Base-by-base conservation (phyloP, 495 filamentous ascomycete genomes). In the Neurospora sp. region DNA sequence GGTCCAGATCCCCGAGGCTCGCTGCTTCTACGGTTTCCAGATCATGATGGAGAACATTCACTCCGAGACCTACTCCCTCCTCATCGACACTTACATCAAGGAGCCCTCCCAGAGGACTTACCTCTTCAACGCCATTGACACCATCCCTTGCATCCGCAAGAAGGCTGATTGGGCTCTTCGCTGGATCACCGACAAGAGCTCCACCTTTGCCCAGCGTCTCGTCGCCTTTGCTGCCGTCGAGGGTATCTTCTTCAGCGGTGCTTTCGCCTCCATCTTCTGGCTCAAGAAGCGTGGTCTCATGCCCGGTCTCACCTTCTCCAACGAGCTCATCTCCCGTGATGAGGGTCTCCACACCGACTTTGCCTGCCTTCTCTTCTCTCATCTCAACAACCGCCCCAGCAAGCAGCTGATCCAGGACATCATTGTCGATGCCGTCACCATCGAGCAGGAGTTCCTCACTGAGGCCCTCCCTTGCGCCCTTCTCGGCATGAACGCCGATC, bases 21-120 rank as follows among this genome's bases (percentile, higher is more conserved):
- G 96, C 81, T 98, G 96, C 90, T 99, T 99, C 89, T 99, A 99
- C 82, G 96, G 96, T 76, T 99, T 99, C 89, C 96, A 99, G 86
- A 99, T 99, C 87, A 99, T 99, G 96, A 98, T 99, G 93, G 96
- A 99, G 89, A 99, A 99, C 86, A 98, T 99, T 79, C 96, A 99
- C 89, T 97, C 96, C 38, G 96, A 99, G 85, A 99, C 96, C 68
- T 99, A 99, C 89, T 98, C 95, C 41, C 90, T 99, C 16, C 91
- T 99, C 76, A 99, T 99, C 82, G 96, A 99, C 80, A 99, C 96
- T 74, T 99, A 99, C 85, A 96, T 99, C 87, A 97, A 97, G 87
- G 96, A 99, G 86, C 93, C 94, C 72, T 92, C 93, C 83, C 96
- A 99, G 86, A 92, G 94, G 71, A 92, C 89, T 70, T 94, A 98